phyloP scores from a whole-genome alignment of 805 yeast genomes.

The Cyberlindnera mrakii region DNA sequence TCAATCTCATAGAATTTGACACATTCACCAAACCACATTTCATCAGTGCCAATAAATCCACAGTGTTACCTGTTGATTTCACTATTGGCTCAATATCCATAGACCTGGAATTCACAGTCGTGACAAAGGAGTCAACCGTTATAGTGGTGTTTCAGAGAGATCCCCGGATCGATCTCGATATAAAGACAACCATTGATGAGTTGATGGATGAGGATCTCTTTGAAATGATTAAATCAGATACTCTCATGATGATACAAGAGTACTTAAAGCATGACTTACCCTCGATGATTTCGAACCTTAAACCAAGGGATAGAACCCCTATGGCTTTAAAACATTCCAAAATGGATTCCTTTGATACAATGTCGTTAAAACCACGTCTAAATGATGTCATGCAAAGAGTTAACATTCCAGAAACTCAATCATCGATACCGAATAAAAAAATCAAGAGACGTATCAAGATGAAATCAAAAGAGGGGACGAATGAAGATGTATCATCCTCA shows the following conservation, averaged over 20 bases:
- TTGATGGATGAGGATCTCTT: constrained; percentile 21
- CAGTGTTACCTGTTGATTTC: constrained; percentile 23
- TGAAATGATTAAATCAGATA: constrained; percentile 16
- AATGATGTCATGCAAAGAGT: constrained; percentile 16
- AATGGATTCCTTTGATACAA: too few species aligned
- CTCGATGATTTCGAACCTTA: constrained; percentile 8
- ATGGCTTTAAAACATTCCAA: too few species aligned
- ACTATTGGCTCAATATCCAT: constrained; percentile 12
- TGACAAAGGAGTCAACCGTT: constrained; percentile 14
- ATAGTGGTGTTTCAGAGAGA: constrained; percentile 23
- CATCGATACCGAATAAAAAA: neutral
- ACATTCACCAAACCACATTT: constrained; percentile 22
- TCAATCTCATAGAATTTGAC: constrained; percentile 22
- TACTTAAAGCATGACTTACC: constrained; percentile 22
- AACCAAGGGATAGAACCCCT: too few species aligned
- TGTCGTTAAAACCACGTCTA: constrained; percentile 3
- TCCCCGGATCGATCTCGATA: constrained; percentile 18
- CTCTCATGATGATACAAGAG: constrained; percentile 14
- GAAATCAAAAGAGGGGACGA: constrained; percentile 17
- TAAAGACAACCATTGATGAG: constrained; percentile 23
- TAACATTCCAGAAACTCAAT: constrained; percentile 5
- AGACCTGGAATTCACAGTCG: constrained; percentile 19
- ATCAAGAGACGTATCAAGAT: neutral
- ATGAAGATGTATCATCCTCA: constrained; percentile 4
- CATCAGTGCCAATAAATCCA: constrained; percentile 18